These are phyloP conservation scores for Calonectria honghensis DNA, from an alignment of 2,329 filamentous ascomycete genomes.

Conservation along the genomic window DNA sequence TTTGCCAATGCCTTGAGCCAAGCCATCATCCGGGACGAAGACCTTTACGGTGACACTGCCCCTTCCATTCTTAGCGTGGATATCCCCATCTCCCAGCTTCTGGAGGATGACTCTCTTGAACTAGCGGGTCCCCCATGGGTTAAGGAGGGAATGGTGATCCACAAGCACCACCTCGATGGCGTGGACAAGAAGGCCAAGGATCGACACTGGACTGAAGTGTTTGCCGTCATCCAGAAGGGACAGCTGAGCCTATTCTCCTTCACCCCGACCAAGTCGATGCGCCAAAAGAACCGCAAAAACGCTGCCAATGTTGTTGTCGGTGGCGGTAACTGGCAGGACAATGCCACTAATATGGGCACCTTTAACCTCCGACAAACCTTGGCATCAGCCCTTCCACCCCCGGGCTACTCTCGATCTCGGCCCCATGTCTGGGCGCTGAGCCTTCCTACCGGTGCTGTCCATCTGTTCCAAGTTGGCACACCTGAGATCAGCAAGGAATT, in stretches of 20 bases:
- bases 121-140: conserved; percentile 97
- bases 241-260: conserved; percentile 97
- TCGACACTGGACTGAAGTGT: conserved; percentile 94
- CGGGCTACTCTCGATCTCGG: conserved; percentile 92
- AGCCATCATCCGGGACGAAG: conserved; percentile 94
- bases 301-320: conserved; percentile 80
- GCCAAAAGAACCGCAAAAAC: conserved; percentile 77
- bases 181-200: conserved; percentile 95
- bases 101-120: conserved; percentile 95
- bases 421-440: conserved; percentile 97
- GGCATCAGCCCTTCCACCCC: conserved; percentile 90
- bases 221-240: conserved; percentile 96
- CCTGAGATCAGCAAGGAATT: conserved; percentile 96
- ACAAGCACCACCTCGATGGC: conserved; percentile 96
- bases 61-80: conserved; percentile 76
- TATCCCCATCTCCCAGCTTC: conserved; percentile 76
- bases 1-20: conserved; percentile 98
- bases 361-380: conserved; percentile 94
- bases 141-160: conserved; percentile 95
- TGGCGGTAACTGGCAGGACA: conserved; percentile 98
- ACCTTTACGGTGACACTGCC: conserved; percentile 70
- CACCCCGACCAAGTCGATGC: conserved; percentile 84
- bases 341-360: conserved; percentile 90
- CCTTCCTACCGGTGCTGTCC: conserved; percentile 92
- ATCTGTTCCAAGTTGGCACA: conserved; percentile 98